A percentile compares a stretch with the other conserved stretches of the same genome.
These are phyloP conservation scores for Podosphaera xanthii DNA, from an alignment of 2,329 filamentous ascomycete species.

Conservation along the genomic window DNA sequence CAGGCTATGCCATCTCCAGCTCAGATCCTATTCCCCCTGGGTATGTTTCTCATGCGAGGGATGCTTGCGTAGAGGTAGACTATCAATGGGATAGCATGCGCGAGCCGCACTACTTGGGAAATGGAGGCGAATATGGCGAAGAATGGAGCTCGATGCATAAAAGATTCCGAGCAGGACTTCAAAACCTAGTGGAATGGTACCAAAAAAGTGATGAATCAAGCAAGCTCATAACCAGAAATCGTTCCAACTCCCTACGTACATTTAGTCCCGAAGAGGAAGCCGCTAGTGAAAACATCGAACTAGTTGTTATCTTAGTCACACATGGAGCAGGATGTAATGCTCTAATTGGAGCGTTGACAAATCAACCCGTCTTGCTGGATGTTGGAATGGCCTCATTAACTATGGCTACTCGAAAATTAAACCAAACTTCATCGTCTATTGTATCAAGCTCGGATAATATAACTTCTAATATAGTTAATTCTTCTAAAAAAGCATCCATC, in stretches of 20 bases:
- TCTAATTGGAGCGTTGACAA: slow-evolving; percentile 72
- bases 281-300: slow-evolving; percentile 43
- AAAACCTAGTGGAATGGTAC: slow-evolving; percentile 71
- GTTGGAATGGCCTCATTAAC: slow-evolving; percentile 79
- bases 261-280: slow-evolving; percentile 18
- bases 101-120: slow-evolving; percentile 56
- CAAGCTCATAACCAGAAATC: slow-evolving; percentile 26
- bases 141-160: slow-evolving; percentile 94
- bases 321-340: slow-evolving; percentile 95
- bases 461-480: slow-evolving; percentile 19
- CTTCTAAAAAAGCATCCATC: slow-evolving; percentile 21
- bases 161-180: slow-evolving; percentile 59
- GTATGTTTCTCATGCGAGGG: slow-evolving; percentile 74
- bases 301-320: slow-evolving; percentile 70
- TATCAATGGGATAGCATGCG: slow-evolving; percentile 92
- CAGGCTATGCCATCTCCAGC: slow-evolving; percentile 61
- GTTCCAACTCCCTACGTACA: slow-evolving; percentile 14
- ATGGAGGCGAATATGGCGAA: slow-evolving; percentile 70
- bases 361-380: slow-evolving; percentile 76
- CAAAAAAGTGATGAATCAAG: slow-evolving; percentile 28
- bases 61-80: slow-evolving; percentile 70
- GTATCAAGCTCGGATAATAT: slow-evolving; percentile 12
- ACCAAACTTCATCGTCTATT: slow-evolving; percentile 7
- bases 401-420: slow-evolving; percentile 46
- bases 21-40: slow-evolving; percentile 67